These are phyloP conservation scores for Cystobasidium sp. DNA, from an alignment of 1,284 basidiomycete genomes.

Conservation along the genomic window DNA sequence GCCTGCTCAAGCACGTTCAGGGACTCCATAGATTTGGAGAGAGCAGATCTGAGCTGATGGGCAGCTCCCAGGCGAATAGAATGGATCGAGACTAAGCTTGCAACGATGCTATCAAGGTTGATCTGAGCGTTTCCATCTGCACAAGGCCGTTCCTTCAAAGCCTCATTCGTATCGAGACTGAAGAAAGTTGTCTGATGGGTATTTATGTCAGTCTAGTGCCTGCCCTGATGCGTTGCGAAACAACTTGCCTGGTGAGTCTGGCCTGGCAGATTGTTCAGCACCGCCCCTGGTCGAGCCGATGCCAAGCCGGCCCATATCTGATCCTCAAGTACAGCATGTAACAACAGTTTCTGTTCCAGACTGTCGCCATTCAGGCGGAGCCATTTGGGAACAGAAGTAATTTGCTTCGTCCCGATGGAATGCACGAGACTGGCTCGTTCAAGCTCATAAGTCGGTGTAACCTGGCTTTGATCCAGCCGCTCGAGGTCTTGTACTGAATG, in stretches of 20 bases:
- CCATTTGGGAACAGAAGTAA: no score
- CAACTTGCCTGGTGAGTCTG: constrained; percentile 2
- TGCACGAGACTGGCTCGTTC: no score
- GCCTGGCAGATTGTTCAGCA: neutral
- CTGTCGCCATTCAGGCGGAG: no score
- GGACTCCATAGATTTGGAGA: neutral
- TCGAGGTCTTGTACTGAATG: neutral
- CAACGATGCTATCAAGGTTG: neutral
- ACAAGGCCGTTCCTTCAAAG: neutral
- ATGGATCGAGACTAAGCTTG: neutral
- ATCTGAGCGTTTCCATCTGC: neutral
- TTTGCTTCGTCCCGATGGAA: no score
- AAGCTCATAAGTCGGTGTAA: no score
- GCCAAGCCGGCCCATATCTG: neutral
- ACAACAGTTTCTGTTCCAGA: neutral
- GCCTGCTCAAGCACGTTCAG: constrained; percentile 16
- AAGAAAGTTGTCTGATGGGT: constrained; percentile 6
- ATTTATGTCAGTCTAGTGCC: neutral
- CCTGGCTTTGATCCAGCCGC: neutral
- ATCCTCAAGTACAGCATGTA: neutral
- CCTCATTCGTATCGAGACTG: constrained; percentile 20
- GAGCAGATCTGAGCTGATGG: neutral
- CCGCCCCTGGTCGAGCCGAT: neutral
- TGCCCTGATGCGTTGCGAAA: neutral
- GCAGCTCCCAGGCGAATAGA: neutral